Base-by-base conservation (phyloP, 2,329 filamentous ascomycete genomes). In the Ophiostoma piceae region DNA sequence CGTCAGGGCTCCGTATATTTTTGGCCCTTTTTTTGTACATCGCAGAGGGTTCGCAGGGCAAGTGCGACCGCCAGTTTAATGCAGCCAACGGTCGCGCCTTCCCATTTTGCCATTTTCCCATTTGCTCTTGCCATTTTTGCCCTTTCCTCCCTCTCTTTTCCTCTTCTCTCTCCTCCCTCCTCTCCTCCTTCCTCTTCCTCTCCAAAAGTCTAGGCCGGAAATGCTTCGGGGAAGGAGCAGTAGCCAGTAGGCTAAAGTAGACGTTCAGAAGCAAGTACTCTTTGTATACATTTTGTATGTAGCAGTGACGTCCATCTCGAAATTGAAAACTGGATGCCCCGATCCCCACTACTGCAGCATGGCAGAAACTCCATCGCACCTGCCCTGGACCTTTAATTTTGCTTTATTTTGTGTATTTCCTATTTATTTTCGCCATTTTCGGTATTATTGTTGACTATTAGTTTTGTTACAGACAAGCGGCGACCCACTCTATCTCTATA, bases 401-500 rank as follows among this genome's bases (percentile, higher is more conserved):
- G 51, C 51, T 47, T 47, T 47, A 47, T 26, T 62, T 16, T n/a
- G 11, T 47, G 19, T n/a, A 47, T 26, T 62, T 16, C 26, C 32
- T 26, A 8, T 32, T 64, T 32, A 29, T 19, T 64, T 64, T 32
- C 19, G 5, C 62, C n/a, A 32, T 65, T 37, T 32, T 65, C 5
- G 32, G 14, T 47, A 47, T 47, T 47, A 47, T 19, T 47, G 16
- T 47, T 16, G 2, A 7, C 19, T 37, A 39, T 65, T 37, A 39
- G 35, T 65, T 32, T 19, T 62, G 14, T 26, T 62, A 14, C 57
- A 62, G 22, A 57, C 51, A 62, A 39, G 32, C 19, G 29, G 62
- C 2, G 35, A 14, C 65, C 65, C 65, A 66, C 65, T 47, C 35
- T 68, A 67, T 67, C 54, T 71, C 35, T 35, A 35, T 35, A 35